phyloP scores from a whole-genome alignment of 2,329 filamentous ascomycete genomes.

The Colletotrichum simmondsii region DNA sequence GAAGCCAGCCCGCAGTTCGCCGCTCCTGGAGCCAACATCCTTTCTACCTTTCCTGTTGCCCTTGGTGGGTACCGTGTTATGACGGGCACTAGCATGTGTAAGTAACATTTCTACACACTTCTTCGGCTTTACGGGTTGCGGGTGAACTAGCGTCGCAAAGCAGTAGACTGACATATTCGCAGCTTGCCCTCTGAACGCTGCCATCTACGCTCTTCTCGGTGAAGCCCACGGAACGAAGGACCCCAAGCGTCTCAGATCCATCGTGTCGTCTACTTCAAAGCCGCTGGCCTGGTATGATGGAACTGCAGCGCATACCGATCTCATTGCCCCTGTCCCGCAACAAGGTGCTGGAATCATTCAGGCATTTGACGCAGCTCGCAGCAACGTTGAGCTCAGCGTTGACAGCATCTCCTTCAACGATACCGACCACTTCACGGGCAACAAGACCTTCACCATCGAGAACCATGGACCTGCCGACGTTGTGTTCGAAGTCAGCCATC shows the following conservation, averaged over 20 bases:
- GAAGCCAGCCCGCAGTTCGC: slow-evolving; percentile 66
- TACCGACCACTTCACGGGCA: slow-evolving; percentile 63
- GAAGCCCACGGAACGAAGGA: slow-evolving; percentile 61
- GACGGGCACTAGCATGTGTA: slow-evolving; percentile 68
- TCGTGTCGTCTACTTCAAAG: slow-evolving; percentile 60
- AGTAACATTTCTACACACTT: slow-evolving; percentile 16
- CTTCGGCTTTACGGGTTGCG: too few species aligned
- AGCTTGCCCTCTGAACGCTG: slow-evolving; percentile 65
- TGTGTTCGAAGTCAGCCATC: slow-evolving; percentile 62
- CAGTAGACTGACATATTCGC: background rate
- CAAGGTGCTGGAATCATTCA: slow-evolving; percentile 70
- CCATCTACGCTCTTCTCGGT: slow-evolving; percentile 63
- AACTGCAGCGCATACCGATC: slow-evolving; percentile 41
- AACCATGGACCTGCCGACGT: slow-evolving; percentile 62
- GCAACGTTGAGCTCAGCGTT: slow-evolving; percentile 63
- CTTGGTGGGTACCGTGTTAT: slow-evolving; percentile 63
- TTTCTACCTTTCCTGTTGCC: slow-evolving; percentile 65
- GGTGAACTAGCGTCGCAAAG: background rate
- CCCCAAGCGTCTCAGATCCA: slow-evolving; percentile 58
- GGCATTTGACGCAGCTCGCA: slow-evolving; percentile 67
- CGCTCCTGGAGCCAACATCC: slow-evolving; percentile 65
- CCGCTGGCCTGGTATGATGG: slow-evolving; percentile 60
- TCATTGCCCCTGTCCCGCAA: slow-evolving; percentile 66
- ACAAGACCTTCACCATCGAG: slow-evolving; percentile 62
- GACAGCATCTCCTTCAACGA: slow-evolving; percentile 73